A percentile compares a stretch with the other conserved stretches of the same genome.
Conservation (phyloP, 495 filamentous ascomycete genomes). For the Terfezia boudieri region DNA sequence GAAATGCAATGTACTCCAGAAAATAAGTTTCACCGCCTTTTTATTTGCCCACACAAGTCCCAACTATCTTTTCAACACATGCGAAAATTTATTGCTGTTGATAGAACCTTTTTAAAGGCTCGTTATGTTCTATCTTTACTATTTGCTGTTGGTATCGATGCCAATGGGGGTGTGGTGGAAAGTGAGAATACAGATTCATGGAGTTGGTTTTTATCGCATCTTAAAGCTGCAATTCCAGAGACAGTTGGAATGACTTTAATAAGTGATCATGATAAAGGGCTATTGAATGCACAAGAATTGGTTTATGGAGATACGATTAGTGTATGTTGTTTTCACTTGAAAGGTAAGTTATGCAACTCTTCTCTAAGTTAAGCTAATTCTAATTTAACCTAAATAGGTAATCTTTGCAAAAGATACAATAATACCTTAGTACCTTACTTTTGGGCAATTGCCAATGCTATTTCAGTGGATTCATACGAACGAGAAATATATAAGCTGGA, state of each 20-base stretch:
- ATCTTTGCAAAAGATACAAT: no score
- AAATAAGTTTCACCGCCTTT: neutral
- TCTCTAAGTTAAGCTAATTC: no score
- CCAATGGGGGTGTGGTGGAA: slow-evolving; percentile 2
- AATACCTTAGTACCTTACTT: no score
- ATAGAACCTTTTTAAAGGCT: slow-evolving; percentile 2
- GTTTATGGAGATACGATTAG: neutral
- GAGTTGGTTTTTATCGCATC: slow-evolving; percentile 1
- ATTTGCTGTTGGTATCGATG: slow-evolving; percentile 5
- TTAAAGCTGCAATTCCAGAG: slow-evolving; percentile 1
- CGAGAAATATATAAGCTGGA: no score
- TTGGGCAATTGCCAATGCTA: no score
- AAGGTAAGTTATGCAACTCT: neutral
- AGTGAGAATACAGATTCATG: slow-evolving; percentile 4
- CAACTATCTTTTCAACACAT: neutral
- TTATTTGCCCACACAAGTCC: neutral
- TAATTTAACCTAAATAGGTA: no score
- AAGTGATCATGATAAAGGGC: slow-evolving; percentile 1
- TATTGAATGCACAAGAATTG: neutral
- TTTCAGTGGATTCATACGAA: no score
- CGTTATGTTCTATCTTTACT: slow-evolving; percentile 4
- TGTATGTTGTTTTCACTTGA: slow-evolving; percentile 1
- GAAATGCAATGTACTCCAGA: no score
- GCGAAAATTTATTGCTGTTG: slow-evolving; percentile 2
- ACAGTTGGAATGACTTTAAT: neutral